Evolutionary conservation across 495 filamentous ascomycete genomes (phyloP), one percentile per base, ranked within the genome.

Genomic region (Lichenothelia convexa): DNA sequence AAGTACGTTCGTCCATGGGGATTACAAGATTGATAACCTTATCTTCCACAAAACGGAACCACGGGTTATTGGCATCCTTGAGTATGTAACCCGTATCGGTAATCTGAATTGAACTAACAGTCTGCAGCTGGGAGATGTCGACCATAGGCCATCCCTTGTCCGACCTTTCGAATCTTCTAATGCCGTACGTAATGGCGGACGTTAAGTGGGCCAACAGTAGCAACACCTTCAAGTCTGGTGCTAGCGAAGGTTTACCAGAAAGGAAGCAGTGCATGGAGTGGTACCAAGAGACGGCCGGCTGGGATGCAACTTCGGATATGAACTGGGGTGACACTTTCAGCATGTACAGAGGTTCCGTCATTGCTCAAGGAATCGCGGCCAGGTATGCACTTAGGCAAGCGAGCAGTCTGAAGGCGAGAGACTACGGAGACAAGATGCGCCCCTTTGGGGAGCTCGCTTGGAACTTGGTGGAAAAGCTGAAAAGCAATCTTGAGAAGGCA

Each of bases 1-100:
- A 29, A 73, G 70, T 17, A 76, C 74, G 2, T 63, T 93, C 16
- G 73, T 97, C 18, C 89, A 97, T 48, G 89, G 89, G 18, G 89
- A 97, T 48, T 97, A 87, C 62, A 97, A 97, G 60, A 87, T 97
- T 49, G 89, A 97, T 55, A 97, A 97, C 47, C 59, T 95, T 40
- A 78, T 97, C 30, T 97, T 87, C 54, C 83, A 92, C 57, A 74
- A 78, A 57, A 85, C 74, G 0, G 83, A 91, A 56, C 71, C 89
- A 9, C 56, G 74, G 32, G 86, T 95, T 8, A 86, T 94, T 58
- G 89, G 86, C 4, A 83, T 95, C 33, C 59, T 95, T 5, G 89
- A 97, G 68, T 78, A 50, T 57, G 73, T 30, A 18, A 36, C 13
- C 16, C 9, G 13, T 18, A 18, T 27, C 12, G 32, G 3, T 9